Conservation (phyloP, 345 rosid genomes). For the Rubroshorea leprosula region DNA sequence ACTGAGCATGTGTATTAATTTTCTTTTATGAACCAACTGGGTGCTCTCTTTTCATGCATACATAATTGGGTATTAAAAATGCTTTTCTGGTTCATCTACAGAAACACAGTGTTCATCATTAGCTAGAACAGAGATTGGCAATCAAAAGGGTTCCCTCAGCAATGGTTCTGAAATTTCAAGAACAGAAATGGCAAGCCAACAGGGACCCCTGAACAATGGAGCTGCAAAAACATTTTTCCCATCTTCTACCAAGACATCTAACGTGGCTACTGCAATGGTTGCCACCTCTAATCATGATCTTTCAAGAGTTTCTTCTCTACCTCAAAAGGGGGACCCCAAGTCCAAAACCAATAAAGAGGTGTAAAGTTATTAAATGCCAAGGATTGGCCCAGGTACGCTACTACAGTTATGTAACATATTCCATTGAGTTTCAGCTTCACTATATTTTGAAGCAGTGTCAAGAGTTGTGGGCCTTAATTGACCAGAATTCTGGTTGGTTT, state of each 20-base stretch:
- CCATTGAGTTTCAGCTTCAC: background rate
- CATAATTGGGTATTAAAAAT: conserved; percentile 12
- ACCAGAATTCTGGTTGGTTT: background rate
- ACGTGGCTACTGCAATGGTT: conserved; percentile 21
- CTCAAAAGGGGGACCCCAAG: conserved; percentile 39
- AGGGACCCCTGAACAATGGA: conserved; percentile 43
- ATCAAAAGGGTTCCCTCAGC: conserved; percentile 32
- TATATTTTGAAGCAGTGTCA: background rate
- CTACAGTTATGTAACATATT: background rate
- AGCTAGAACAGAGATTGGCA: conserved; percentile 55
- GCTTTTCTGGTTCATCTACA: conserved; percentile 28
- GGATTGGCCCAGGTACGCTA: conserved; percentile 10
- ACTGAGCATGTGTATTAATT: background rate
- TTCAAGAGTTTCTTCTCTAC: conserved; percentile 29
- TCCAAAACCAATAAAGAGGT: conserved; percentile 28
- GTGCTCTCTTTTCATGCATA: background rate
- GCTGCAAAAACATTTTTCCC: conserved; percentile 29
- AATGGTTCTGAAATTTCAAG: conserved; percentile 31
- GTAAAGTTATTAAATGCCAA: conserved; percentile 9
- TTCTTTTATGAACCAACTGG: background rate
- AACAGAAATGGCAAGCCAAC: conserved; percentile 42
- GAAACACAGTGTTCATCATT: conserved; percentile 65
- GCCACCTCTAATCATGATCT: conserved; percentile 27
- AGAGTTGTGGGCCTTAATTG: conserved; percentile 4
- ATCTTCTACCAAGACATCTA: conserved; percentile 30